phyloP scores from a whole-genome alignment of 2,329 filamentous ascomycete species.

The Trichoderma guizhouense region DNA sequence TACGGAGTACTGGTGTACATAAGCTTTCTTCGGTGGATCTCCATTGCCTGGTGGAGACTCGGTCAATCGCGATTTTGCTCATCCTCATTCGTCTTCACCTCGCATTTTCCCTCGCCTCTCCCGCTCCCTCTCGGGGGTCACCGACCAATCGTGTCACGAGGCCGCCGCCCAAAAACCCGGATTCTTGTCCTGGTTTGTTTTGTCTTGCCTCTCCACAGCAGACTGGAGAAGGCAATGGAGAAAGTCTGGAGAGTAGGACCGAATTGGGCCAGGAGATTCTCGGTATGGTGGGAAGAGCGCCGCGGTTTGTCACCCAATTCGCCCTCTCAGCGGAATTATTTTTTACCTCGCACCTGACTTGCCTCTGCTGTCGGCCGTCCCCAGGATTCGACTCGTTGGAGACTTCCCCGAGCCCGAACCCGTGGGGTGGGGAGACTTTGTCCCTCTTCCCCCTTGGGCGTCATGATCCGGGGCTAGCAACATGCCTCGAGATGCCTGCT shows the following conservation, averaged over 20 bases:
- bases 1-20: not conserved
- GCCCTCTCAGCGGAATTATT: not conserved
- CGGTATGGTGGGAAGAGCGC: conserved; percentile 9
- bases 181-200: not conserved
- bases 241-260: conserved; percentile 15
- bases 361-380: not conserved
- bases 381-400: not conserved
- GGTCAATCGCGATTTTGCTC: conserved; percentile 1
- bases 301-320: conserved; percentile 8
- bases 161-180: not conserved
- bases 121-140: not conserved
- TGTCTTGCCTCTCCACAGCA: conserved; percentile 1
- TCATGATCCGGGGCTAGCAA: not conserved
- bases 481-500: not conserved
- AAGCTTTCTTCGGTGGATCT: conserved; percentile 11
- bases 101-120: not conserved
- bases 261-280: conserved; percentile 10
- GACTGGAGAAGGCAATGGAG: conserved; percentile 7
- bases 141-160: conserved; percentile 3
- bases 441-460: not conserved
- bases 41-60: not conserved
- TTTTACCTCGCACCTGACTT: conserved; percentile 7
- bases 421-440: conserved; percentile 7
- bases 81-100: conserved; percentile 2
- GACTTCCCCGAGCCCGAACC: conserved; percentile 10